Evolutionary conservation across 768 basidiomycete genomes (phyloP).

Genomic region (Termitomyces sp.): DNA sequence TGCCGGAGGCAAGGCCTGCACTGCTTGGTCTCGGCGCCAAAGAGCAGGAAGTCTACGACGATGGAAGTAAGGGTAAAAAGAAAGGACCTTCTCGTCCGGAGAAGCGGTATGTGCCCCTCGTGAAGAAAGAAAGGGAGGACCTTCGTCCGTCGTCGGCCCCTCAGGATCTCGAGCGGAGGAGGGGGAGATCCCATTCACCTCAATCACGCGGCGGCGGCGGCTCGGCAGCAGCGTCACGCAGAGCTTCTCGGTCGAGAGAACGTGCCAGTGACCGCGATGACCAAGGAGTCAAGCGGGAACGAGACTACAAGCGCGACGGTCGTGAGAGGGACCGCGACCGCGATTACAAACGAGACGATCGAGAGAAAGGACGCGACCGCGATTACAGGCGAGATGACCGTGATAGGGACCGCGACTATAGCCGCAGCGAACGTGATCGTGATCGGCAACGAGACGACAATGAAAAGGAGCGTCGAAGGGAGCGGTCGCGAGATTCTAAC

Average conservation of each 20-base stretch:
- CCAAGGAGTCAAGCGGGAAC: constrained; percentile 16
- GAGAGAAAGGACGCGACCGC: constrained; percentile 1
- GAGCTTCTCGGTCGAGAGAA: constrained; percentile 48
- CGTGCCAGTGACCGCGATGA: constrained; percentile 26
- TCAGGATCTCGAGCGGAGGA: constrained; percentile 13
- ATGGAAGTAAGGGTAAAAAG: constrained; percentile 55
- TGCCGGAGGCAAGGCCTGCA: constrained; percentile 79
- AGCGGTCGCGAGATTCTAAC: constrained; percentile 22
- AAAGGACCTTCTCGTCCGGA: constrained; percentile 49
- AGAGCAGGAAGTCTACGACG: constrained; percentile 67
- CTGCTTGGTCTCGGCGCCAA: constrained; percentile 94
- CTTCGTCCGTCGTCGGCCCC: constrained; percentile 19
- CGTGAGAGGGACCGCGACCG: constrained; percentile 6
- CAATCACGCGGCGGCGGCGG: constrained; percentile 22
- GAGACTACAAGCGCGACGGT: constrained; percentile 11
- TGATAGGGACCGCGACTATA: constrained; percentile 2
- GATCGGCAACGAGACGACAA: constrained; percentile 23
- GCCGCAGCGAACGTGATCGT: constrained; percentile 12
- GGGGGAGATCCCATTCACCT: constrained; percentile 32
- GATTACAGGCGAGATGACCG: constrained; percentile 3
- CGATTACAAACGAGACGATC: constrained; percentile 6
- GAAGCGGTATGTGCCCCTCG: constrained; percentile 77
- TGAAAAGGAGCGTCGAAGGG: constrained; percentile 26
- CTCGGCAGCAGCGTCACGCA: constrained; percentile 39
- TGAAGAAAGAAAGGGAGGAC: constrained; percentile 57